Conservation (phyloP, 1,139 yeast genomes). For the Candida neerlandica region DNA sequence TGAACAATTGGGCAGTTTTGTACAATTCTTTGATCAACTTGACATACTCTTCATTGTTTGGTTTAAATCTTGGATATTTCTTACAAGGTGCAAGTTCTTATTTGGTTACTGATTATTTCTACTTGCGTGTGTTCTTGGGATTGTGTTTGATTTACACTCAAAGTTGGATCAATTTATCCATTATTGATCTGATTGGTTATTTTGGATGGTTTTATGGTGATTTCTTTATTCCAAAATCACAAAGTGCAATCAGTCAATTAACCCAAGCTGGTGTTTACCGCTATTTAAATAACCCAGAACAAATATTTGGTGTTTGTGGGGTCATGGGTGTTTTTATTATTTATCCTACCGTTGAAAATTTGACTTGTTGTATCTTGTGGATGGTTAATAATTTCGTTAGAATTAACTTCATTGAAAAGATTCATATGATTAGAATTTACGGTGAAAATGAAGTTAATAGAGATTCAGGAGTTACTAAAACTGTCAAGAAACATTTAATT, state of each 20-base stretch:
- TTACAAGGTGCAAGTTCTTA: conserved; percentile 23
- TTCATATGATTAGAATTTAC: conserved; percentile 78
- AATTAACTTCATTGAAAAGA: conserved; percentile 74
- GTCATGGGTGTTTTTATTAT: conserved; percentile 78
- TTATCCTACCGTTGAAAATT: conserved; percentile 59
- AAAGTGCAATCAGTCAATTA: conserved; percentile 45
- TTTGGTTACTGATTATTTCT: conserved; percentile 42
- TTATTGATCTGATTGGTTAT: conserved; percentile 74
- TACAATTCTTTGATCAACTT: conserved; percentile 57
- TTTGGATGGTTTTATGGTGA: conserved; percentile 94
- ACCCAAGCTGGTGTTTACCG: conserved; percentile 86
- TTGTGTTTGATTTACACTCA: conserved; percentile 59
- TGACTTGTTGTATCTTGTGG: conserved; percentile 65
- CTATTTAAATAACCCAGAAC: conserved; percentile 83
- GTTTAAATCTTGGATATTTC: conserved; percentile 38
- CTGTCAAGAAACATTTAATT: conserved; percentile 54
- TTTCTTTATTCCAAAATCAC: conserved; percentile 63
- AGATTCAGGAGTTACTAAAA: conserved; percentile 70
- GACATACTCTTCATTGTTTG: conserved; percentile 49
- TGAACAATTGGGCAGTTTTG: conserved; percentile 74
- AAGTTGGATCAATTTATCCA: conserved; percentile 71
- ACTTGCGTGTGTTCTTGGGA: conserved; percentile 64
- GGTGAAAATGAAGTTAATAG: conserved; percentile 63
- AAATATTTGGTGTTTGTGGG: conserved; percentile 79
- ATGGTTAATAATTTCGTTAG: conserved; percentile 66